Evolutionary conservation across 768 basidiomycete genomes (phyloP), one percentile per base, ranked within the genome.

Genomic region (Lactifluus piperatus): DNA sequence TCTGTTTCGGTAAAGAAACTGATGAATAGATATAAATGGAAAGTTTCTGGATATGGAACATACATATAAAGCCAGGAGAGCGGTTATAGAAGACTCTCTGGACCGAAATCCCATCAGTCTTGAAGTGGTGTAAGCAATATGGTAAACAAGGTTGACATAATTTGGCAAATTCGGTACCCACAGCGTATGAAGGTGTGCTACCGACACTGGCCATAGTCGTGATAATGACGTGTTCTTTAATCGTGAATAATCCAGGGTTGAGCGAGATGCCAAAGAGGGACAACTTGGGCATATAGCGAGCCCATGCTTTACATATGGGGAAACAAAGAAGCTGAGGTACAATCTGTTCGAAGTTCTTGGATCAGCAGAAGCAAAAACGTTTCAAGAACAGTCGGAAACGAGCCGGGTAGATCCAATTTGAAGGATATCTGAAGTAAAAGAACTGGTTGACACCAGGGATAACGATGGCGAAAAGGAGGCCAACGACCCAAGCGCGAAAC

Each of bases 221-320:
- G 58, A 77, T 74, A 51, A 79, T 64, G 32, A 83, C 83, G 71
- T 85, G 83, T 68, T 88, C 88, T 71, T 90, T 90, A 67, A 88
- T 81, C 1, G 79, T 78, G 74, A 87, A 90, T 1, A 80, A 83
- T 22, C 88, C 88, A 13, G 84, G 83, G 64, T 86, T 86, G 43
- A 86, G 64, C 2, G 73, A 65, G 8, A 76, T 29, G 5, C 83
- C 83, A 46, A 83, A 76, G 20, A 84, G 69, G 52, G 72, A 78
- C 68, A 79, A 68, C 58, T 78, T 75, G 11, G 83, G 83, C 13
- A 86, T 30, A 30, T 79, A 60, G 24, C 73, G 71, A 7, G 82
- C 84, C 80, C 82, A 84, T 5, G 76, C 68, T 46, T 80, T 77
- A 36, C 85, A 83, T 45, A 84, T 53, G 13, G 86, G 86, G 72